Evolutionary conservation across 1,284 basidiomycete genomes (phyloP).

Genomic region (Ceratobasidium sp.): DNA sequence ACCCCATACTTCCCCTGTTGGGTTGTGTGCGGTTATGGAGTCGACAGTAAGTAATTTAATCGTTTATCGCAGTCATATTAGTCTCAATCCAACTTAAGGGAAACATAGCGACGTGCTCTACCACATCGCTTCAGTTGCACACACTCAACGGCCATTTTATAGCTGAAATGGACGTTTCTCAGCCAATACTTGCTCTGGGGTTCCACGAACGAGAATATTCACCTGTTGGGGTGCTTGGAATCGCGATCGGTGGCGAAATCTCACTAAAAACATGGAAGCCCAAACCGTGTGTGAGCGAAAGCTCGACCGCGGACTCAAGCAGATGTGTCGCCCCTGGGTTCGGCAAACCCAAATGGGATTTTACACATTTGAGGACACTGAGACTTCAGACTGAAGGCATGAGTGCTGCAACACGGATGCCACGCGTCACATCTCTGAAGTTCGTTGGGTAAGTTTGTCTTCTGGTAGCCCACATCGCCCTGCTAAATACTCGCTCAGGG

Average conservation of each 20-base stretch:
- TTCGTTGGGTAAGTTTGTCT: slow-evolving; percentile 67
- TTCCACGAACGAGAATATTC: slow-evolving; percentile 86
- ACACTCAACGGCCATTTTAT: slow-evolving; percentile 83
- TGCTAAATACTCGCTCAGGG: slow-evolving; percentile 19
- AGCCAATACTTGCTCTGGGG: slow-evolving; percentile 66
- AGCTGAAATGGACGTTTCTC: slow-evolving; percentile 64
- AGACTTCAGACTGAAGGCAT: slow-evolving; percentile 55
- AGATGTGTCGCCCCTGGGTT: slow-evolving; percentile 66
- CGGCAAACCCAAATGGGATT: slow-evolving; percentile 72
- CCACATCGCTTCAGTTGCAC: slow-evolving; percentile 71
- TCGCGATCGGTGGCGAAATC: slow-evolving; percentile 61
- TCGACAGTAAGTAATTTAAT: slow-evolving; percentile 64
- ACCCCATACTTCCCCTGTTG: slow-evolving; percentile 69
- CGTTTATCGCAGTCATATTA: background rate
- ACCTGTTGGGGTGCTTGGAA: slow-evolving; percentile 67
- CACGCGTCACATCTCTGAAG: slow-evolving; percentile 67
- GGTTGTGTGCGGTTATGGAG: slow-evolving; percentile 81
- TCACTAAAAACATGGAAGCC: slow-evolving; percentile 71
- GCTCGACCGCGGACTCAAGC: background rate
- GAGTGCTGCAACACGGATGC: slow-evolving; percentile 49
- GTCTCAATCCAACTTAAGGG: slow-evolving; percentile 58
- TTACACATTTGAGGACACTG: slow-evolving; percentile 68
- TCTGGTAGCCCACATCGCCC: background rate
- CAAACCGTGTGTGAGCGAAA: slow-evolving; percentile 18
- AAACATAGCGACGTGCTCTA: slow-evolving; percentile 81